Evolutionary conservation across 345 rosid species (phyloP), one percentile per base, ranked within the genome.

Genomic region (Nasturtium officinale): DNA sequence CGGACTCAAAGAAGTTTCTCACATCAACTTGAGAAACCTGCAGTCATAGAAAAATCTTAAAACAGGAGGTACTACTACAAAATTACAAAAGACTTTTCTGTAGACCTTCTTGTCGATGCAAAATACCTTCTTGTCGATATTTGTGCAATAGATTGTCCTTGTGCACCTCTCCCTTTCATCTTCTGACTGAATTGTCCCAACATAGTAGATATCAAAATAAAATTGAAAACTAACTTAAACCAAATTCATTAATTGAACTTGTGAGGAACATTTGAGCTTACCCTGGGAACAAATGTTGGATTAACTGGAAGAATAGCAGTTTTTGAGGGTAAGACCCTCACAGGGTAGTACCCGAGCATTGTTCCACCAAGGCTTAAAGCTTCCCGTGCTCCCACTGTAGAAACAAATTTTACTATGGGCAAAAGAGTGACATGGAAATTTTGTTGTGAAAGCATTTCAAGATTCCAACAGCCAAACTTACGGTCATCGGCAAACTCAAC

Each of bases 281-380:
- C 98, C 92, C 92, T 85, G 28, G 96, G 96, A 71, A 92, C 92
- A 84, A 83, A 92, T 45, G 84, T 88, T 17, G 98, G 98, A 81
- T 92, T 92, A 79, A 92, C 98, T n/a, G 96, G 98, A 73, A 88
- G 95, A 55, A 92, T 92, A 37, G 98, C 95, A 52, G 98, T 92
- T 82, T 92, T 92, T 21, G 98, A 92, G 60, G 96, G 98, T 79
- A 92, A 80, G 78, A 92, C 91, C 80, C 90, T 85, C 76, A 92
- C 83, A 0, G 96, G 98, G 79, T 90, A 90, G 81, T 78, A 92
- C 46, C 98, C 98, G 3, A 92, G 85, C 87, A 87, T 82, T 9
- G 94, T 92, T 79, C 98, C 96, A 30, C 87, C 86, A 15, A 92
- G 87, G 83, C 77, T 82, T 76, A 92, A 80, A 62, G 98, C 95